Conservation (phyloP, 2,329 filamentous ascomycete species). For the Cladosporium halotolerans region DNA sequence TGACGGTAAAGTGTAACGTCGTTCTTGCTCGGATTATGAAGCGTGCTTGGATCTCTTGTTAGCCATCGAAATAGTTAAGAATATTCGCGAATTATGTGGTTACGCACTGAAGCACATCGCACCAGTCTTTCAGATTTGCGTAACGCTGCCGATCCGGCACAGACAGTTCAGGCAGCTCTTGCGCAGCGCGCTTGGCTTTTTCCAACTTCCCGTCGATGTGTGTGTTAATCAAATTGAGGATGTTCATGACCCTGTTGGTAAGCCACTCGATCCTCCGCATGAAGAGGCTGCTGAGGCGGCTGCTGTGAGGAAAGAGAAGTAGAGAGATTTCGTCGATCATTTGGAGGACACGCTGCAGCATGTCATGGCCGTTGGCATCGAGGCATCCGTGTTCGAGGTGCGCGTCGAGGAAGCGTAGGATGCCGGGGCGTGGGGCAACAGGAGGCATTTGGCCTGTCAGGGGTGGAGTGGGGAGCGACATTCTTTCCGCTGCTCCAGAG, state of each 20-base stretch:
- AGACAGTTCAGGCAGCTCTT: slow-evolving; percentile 1
- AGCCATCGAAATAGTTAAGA: not conserved
- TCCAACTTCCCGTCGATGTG: not conserved
- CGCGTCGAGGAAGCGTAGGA: slow-evolving; percentile 10
- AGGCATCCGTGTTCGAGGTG: slow-evolving; percentile 14
- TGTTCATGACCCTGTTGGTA: not conserved
- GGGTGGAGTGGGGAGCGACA: not conserved
- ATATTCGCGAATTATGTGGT: not conserved
- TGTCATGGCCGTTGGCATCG: slow-evolving; percentile 11
- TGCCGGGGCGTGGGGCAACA: not conserved
- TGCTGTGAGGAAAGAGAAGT: not conserved
- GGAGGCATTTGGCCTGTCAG: not conserved
- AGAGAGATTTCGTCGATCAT: slow-evolving; percentile 14
- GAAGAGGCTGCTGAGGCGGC: not conserved
- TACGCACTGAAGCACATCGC: slow-evolving; percentile 1
- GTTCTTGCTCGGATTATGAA: slow-evolving; percentile 7
- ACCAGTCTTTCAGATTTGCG: slow-evolving; percentile 1
- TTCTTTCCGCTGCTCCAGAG: not conserved
- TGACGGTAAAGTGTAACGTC: slow-evolving; percentile 3
- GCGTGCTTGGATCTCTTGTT: not conserved
- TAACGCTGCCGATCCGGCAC: not conserved
- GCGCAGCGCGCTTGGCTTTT: not conserved
- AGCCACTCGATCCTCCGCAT: not conserved
- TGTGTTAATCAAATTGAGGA: slow-evolving; percentile 10
- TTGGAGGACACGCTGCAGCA: slow-evolving; percentile 14